These are phyloP conservation scores for Dactylellina parvicollis DNA, from an alignment of 2,329 filamentous ascomycete genomes.

Conservation along the genomic window DNA sequence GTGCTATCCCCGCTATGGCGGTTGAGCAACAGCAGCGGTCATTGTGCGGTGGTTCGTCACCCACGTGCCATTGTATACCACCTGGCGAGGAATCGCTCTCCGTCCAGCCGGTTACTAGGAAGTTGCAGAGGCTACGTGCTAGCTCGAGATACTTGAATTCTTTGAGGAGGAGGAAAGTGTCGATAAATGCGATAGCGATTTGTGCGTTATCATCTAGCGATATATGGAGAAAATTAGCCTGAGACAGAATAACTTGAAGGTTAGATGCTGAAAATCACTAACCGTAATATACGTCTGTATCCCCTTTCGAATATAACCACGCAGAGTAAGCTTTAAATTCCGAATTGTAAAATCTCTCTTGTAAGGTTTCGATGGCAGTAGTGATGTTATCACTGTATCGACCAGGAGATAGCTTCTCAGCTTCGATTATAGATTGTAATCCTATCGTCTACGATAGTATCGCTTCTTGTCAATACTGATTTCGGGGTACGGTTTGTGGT, in stretches of 20 bases:
- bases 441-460: constrained; percentile 18
- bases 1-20: constrained; percentile 35
- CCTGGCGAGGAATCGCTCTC: constrained; percentile 31
- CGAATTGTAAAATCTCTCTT: constrained; percentile 48
- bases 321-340: constrained; percentile 49
- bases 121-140: constrained; percentile 42
- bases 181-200: constrained; percentile 40
- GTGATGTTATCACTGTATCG: constrained; percentile 37
- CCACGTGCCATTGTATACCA: constrained; percentile 51
- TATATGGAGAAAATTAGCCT: not conserved
- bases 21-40: constrained; percentile 50
- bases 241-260: not conserved
- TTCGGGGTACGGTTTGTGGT: not conserved
- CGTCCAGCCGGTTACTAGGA: constrained; percentile 41
- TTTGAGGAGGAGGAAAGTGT: constrained; percentile 26
- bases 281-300: constrained; percentile 51
- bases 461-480: not conserved
- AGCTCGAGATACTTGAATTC: constrained; percentile 46
- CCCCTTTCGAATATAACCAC: constrained; percentile 41
- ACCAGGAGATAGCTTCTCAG: constrained; percentile 36
- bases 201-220: constrained; percentile 46
- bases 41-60: constrained; percentile 39
- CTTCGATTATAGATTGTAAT: constrained; percentile 48
- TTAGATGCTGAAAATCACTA: not conserved
- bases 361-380: constrained; percentile 40